phyloP scores from a whole-genome alignment of 2,329 filamentous ascomycete genomes.

The Bisporella sp. region DNA sequence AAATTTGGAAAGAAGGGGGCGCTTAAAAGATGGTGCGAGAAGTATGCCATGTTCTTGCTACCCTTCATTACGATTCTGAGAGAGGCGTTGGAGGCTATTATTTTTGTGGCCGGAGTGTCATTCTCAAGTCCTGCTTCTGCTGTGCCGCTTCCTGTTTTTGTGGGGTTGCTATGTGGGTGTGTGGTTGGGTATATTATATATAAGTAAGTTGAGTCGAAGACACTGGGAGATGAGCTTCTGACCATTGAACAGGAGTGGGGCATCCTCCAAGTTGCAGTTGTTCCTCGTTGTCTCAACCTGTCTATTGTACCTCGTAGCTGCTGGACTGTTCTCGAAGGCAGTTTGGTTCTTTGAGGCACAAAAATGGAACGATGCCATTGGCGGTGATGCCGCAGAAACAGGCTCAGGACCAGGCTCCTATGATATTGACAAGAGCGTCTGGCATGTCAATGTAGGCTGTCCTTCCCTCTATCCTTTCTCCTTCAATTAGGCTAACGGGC shows the following conservation, averaged over 20 bases:
- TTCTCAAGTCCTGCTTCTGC: slow-evolving; percentile 67
- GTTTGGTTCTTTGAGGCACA: slow-evolving; percentile 71
- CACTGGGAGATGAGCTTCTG: no score
- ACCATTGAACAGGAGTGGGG: slow-evolving; percentile 43
- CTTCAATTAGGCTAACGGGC: slow-evolving; percentile 1
- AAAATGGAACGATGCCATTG: slow-evolving; percentile 46
- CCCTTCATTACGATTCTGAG: slow-evolving; percentile 84
- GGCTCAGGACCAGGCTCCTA: slow-evolving; percentile 69
- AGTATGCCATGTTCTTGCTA: slow-evolving; percentile 79
- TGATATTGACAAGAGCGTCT: slow-evolving; percentile 70
- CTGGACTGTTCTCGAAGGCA: slow-evolving; percentile 70
- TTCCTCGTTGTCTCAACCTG: slow-evolving; percentile 81
- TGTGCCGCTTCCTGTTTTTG: slow-evolving; percentile 70
- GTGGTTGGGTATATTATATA: slow-evolving; percentile 70
- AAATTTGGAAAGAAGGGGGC: slow-evolving; percentile 31
- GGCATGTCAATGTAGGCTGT: slow-evolving; percentile 68
- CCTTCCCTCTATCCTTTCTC: background rate
- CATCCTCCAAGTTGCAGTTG: slow-evolving; percentile 58
- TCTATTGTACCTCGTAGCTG: slow-evolving; percentile 76
- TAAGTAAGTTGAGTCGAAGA: slow-evolving; percentile 45
- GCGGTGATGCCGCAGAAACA: slow-evolving; percentile 50
- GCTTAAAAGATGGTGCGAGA: slow-evolving; percentile 61
- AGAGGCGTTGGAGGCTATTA: slow-evolving; percentile 78
- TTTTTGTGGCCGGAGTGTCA: slow-evolving; percentile 81
- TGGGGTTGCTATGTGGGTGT: slow-evolving; percentile 61